Base-by-base conservation (phyloP, 106 monocot genomes). In the Dactylorhiza incarnata region DNA sequence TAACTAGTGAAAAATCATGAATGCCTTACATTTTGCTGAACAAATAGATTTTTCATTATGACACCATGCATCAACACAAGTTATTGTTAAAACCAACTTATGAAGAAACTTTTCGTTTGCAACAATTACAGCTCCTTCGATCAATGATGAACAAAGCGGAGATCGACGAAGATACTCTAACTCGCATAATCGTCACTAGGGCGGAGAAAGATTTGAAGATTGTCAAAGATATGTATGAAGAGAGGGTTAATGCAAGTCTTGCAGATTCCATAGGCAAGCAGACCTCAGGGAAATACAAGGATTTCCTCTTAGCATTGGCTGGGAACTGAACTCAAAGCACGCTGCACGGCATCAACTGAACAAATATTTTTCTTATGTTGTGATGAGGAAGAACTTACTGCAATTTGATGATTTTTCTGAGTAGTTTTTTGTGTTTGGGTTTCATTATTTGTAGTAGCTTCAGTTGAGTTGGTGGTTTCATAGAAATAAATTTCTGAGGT, bases 261-360 rank as follows among this genome's bases (percentile, higher is more conserved):
- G 87, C 77, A 6, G 71, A 85, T 8, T 87, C 87, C 24, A 73
- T 95, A 45, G 51, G 15, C 43, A 87, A 83, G 45, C 77, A 78
- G 20, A 87, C 82, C 26, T 89, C 85, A 20, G 89, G 95, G 13
- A 56, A 95, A 61, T 85, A 89, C 84, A 84, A 86, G 83, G 53
- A 10, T 53, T 91, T 95, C 45, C 82, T 95, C 11, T 82, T 95
- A 54, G 91, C 89, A 16, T 70, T 95, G 12, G 50, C 86, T 3
- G 91, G 89, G 22, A 86, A 85, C 49, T 86, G 51, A 85, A 50
- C 10, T 23, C 24, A 24, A 63, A 24, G 10, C 25, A 24, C 26
- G 16, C 10, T 26, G 3, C 7, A 65, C 2, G 15, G 15, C 15
- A 2, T 52, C 15, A 52, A 52, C 15, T 52, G 15, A 52, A 11